These are phyloP conservation scores for Pholiota conissans DNA, from an alignment of 768 basidiomycete species.

Conservation along the genomic window DNA sequence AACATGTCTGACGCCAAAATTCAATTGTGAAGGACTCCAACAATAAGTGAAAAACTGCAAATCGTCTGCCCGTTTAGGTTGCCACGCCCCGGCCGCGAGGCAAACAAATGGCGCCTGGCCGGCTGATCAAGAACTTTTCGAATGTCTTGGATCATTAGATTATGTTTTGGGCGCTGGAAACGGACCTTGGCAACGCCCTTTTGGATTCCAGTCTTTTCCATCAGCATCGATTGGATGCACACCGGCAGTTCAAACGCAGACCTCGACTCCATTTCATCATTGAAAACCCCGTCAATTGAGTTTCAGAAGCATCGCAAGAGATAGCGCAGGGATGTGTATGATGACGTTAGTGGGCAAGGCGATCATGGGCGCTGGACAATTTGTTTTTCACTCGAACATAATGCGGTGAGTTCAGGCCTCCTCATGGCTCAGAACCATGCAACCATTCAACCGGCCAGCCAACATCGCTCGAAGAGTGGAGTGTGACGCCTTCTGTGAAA, in stretches of 20 bases:
- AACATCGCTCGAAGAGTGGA: no score
- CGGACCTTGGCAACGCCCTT: not conserved
- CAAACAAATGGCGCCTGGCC: not conserved
- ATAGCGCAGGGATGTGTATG: no score
- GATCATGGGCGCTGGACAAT: no score
- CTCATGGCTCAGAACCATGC: no score
- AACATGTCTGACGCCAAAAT: not conserved
- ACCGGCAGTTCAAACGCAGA: not conserved
- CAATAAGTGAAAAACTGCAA: not conserved
- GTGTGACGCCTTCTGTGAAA: no score
- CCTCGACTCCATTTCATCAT: not conserved
- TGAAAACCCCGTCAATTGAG: no score
- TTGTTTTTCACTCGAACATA: no score
- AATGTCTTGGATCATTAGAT: not conserved
- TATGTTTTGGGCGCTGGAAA: not conserved
- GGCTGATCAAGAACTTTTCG: not conserved
- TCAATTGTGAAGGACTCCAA: not conserved
- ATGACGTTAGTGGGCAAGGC: no score
- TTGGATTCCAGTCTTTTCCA: not conserved
- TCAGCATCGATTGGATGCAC: not conserved
- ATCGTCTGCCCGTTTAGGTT: not conserved
- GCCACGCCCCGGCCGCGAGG: not conserved
- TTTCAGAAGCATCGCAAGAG: no score
- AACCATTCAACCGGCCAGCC: no score
- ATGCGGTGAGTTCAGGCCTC: no score